Evolutionary conservation across 177 flowering plant species (phyloP).

Genomic region (Vitis hybrid): DNA sequence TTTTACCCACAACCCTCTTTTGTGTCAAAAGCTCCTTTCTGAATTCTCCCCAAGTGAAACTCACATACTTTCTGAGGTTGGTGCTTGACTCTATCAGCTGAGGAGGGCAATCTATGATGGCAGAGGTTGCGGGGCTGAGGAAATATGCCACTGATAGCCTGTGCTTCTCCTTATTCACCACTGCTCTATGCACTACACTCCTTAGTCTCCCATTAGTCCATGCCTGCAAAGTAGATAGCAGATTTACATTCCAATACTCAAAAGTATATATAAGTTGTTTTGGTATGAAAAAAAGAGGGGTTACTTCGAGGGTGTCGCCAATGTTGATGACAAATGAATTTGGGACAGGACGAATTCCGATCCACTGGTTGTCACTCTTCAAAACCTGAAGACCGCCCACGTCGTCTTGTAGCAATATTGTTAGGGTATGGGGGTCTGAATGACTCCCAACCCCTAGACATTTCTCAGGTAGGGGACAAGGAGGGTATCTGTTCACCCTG

Average conservation of each 20-base stretch:
- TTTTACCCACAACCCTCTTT: conserved; percentile 29
- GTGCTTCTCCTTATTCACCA: conserved; percentile 30
- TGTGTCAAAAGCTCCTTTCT: conserved; percentile 26
- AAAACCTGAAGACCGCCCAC: conserved; percentile 36
- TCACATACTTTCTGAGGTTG: conserved; percentile 18
- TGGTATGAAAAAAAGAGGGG: background rate
- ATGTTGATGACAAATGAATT: conserved; percentile 29
- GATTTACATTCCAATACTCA: background rate
- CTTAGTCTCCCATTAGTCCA: conserved; percentile 34
- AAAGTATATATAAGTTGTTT: background rate
- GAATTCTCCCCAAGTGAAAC: conserved; percentile 33
- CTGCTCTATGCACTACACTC: conserved; percentile 37
- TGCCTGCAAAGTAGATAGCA: conserved; percentile 13
- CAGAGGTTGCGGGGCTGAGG: conserved; percentile 22
- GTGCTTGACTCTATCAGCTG: conserved; percentile 15
- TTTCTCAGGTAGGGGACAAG: conserved; percentile 36
- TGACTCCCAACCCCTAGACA: conserved; percentile 41
- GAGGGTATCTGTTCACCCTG: conserved; percentile 32
- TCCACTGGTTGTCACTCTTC: conserved; percentile 24
- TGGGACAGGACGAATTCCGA: conserved; percentile 30
- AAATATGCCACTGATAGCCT: conserved; percentile 31
- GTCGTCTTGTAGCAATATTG: conserved; percentile 32
- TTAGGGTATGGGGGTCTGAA: conserved; percentile 36
- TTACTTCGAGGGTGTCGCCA: conserved; percentile 34
- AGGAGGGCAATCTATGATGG: conserved; percentile 28